Base-by-base conservation (phyloP, 345 rosid genomes). In the Eutrema yunnanense region DNA sequence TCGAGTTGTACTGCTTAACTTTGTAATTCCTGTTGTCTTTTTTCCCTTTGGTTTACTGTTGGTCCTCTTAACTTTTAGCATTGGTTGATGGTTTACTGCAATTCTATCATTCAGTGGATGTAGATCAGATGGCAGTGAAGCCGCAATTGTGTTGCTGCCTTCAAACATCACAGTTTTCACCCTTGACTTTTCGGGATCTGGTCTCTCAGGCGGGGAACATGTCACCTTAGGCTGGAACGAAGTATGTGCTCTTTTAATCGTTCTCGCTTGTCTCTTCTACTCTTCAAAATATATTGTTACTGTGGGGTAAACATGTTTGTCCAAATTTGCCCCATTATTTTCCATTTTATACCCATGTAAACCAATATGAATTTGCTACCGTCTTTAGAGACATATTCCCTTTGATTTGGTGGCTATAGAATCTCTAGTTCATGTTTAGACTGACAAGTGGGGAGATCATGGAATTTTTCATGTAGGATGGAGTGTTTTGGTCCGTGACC, bases 71-170 rank as follows among this genome's bases (percentile, higher is more conserved):
- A 6, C 22, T 51, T 32, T n/a, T 60, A 27, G 56, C 29, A 43
- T 68, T 51, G 26, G 27, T 58, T 67, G 46, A 69, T 62, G 58
- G 43, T 30, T 53, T 48, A 12, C 36, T 60, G 9, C 37, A 44
- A 69, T 56, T 68, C 2, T 69, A 3, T 53, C 58, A 5, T 62
- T 26, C 84, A 90, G 98, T 82, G 97, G 98, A 49, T 89, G 97
- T 86, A 82, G 97, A 84, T 92, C 91, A 12, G 98, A 90, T 81
- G 97, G 87, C 12, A 87, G 94, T 82, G 98, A 93, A 89, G 97
- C 90, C 62, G 97, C 98, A 32, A 80, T 90, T 72, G 84, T 90
- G 67, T 74, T 93, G 80, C 82, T 93, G 66, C 90, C 96, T 74
- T 93, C 94, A 68, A 93, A 87, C 73, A 90, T 90, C 48, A 87